Conservation (phyloP, 371 early-diverging fungal species). For the Mortierella sp. region DNA sequence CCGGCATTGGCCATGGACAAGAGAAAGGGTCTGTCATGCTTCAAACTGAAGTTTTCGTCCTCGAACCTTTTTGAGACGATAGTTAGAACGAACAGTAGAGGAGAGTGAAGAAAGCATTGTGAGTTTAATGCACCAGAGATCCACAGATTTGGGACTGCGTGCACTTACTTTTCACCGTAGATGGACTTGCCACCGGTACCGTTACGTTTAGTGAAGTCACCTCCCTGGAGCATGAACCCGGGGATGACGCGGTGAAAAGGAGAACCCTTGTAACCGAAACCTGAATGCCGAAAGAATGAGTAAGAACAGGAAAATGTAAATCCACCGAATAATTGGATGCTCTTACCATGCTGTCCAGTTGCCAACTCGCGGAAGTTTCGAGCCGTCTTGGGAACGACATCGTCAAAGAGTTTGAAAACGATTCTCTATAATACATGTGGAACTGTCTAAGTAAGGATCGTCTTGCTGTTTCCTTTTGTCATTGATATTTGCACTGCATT, state of each 20-base stretch:
- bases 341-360: constrained; percentile 77
- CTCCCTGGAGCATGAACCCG: constrained; percentile 86
- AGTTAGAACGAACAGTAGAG: too few species aligned
- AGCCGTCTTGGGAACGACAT: constrained; percentile 90
- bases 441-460: too few species aligned
- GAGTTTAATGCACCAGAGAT: too few species aligned
- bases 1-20: constrained; percentile 97
- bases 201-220: constrained; percentile 78
- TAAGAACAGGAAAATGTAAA: not conserved
- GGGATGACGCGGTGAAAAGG: constrained; percentile 90
- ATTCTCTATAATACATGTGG: not conserved
- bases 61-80: constrained; percentile 78
- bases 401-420: constrained; percentile 46
- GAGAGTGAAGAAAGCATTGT: too few species aligned
- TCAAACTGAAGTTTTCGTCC: constrained; percentile 95
- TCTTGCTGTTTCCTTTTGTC: too few species aligned
- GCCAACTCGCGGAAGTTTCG: constrained; percentile 93
- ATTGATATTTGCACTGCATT: too few species aligned
- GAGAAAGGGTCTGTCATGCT: constrained; percentile 80
- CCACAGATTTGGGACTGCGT: too few species aligned
- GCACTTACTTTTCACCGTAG: constrained; percentile 86
- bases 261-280: constrained; percentile 86
- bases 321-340: not conserved
- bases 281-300: not conserved
- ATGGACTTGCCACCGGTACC: constrained; percentile 94